These are phyloP conservation scores for Tricholoma flavovirens DNA, from an alignment of 768 basidiomycete species.

Conservation along the genomic window DNA sequence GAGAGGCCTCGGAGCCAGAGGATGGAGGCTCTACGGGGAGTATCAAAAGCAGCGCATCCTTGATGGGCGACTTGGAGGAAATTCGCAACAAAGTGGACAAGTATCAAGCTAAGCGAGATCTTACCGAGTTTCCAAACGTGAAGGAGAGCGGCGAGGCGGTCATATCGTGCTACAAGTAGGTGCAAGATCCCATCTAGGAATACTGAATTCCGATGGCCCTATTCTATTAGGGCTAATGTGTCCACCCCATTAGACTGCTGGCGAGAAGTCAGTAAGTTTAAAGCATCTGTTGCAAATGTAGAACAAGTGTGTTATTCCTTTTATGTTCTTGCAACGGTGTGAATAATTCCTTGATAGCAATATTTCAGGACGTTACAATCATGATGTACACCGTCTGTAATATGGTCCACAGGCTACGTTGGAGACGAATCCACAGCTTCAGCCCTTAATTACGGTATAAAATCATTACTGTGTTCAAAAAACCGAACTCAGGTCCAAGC, in stretches of 20 bases:
- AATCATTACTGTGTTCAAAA: conserved; percentile 5
- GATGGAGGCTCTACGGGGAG: conserved; percentile 26
- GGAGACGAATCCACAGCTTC: neutral
- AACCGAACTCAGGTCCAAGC: neutral
- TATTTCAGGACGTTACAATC: conserved; percentile 57
- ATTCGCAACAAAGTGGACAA: conserved; percentile 67
- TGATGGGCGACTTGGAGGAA: conserved; percentile 74
- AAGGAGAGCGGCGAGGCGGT: conserved; percentile 55
- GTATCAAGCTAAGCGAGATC: conserved; percentile 51
- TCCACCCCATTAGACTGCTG: conserved; percentile 66
- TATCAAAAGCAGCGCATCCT: conserved; percentile 52
- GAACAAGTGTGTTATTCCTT: conserved; percentile 51
- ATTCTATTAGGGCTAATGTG: conserved; percentile 40
- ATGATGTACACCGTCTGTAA: conserved; percentile 3
- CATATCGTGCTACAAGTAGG: conserved; percentile 71
- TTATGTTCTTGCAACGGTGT: conserved; percentile 4
- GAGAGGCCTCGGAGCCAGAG: conserved; percentile 21
- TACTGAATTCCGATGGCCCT: conserved; percentile 1
- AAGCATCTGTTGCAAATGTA: conserved; percentile 55
- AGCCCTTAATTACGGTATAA: conserved; percentile 4
- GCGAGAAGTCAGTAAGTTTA: conserved; percentile 68
- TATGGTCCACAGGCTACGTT: conserved; percentile 6
- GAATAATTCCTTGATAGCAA: conserved; percentile 34
- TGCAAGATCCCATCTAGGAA: conserved; percentile 5
- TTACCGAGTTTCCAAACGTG: conserved; percentile 50